Evolutionary conservation across 1,284 basidiomycete genomes (phyloP).

Genomic region (Ustilago curta): DNA sequence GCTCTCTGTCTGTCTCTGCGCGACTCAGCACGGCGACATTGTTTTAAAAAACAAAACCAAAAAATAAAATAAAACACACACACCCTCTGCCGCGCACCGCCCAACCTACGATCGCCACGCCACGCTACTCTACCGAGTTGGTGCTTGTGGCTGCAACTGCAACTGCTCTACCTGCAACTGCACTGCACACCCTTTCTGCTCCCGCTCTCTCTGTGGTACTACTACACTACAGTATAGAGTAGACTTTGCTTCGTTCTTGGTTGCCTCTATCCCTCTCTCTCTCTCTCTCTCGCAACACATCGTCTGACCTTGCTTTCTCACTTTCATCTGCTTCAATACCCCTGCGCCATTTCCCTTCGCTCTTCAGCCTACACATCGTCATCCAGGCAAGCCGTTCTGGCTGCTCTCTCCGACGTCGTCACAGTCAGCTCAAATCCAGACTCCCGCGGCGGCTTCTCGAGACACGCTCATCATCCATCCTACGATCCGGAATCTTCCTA

Average conservation of each 20-base stretch:
- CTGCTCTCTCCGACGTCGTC: slow-evolving; percentile 61
- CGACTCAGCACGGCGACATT: background rate
- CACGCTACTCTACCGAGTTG: too few species aligned
- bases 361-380: slow-evolving; percentile 27
- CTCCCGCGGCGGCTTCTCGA: slow-evolving; percentile 15
- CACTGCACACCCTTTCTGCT: background rate
- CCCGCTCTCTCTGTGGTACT: background rate
- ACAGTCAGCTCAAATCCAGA: slow-evolving; percentile 40
- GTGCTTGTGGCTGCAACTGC: background rate
- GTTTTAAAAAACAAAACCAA: too few species aligned
- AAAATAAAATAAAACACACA: slow-evolving; percentile 5
- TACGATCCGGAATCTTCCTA: slow-evolving; percentile 43
- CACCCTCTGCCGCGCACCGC: slow-evolving; percentile 10
- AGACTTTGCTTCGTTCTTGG: background rate
- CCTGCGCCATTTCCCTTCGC: background rate
- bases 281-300: background rate
- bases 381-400: slow-evolving; percentile 48
- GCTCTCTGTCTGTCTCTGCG: slow-evolving; percentile 1
- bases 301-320: slow-evolving; percentile 4
- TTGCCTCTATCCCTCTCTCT: background rate
- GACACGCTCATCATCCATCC: slow-evolving; percentile 29
- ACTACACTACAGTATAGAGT: background rate
- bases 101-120: slow-evolving; percentile 29
- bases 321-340: background rate
- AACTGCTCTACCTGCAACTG: background rate